Percentiles rank a stretch among this genome's conserved stretches.
Evolutionary conservation across 2,329 filamentous ascomycete species (phyloP).

Genomic region (Diplocarpon rosae): DNA sequence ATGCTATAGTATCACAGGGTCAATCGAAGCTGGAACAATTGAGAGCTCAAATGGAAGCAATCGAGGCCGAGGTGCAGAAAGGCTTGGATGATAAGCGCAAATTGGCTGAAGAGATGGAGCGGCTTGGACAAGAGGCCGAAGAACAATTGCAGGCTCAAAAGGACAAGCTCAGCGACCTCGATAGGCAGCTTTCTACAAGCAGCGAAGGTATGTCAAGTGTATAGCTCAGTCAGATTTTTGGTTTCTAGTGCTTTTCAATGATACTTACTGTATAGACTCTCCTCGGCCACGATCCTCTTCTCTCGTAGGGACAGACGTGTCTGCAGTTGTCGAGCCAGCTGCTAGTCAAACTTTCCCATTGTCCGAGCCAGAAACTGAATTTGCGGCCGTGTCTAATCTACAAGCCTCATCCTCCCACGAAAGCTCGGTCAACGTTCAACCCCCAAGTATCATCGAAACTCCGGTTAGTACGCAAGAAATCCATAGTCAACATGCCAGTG

Average conservation of each 20-base stretch:
- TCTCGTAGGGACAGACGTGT: background rate
- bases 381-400: too few species aligned
- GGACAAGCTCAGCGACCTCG: conserved; percentile 25
- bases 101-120: conserved; percentile 27
- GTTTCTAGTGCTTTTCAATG: background rate
- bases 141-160: conserved; percentile 26
- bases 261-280: background rate
- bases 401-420: too few species aligned
- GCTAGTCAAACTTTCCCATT: background rate
- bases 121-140: conserved; percentile 27
- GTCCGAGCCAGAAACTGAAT: background rate
- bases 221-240: background rate
- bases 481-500: too few species aligned
- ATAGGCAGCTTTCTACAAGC: conserved; percentile 17
- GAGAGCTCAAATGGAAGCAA: conserved; percentile 24
- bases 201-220: conserved; percentile 16
- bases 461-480: too few species aligned
- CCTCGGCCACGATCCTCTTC: background rate
- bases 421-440: too few species aligned
- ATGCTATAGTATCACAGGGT: conserved; percentile 26
- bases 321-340: background rate
- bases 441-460: too few species aligned
- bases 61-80: conserved; percentile 24
- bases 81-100: conserved; percentile 26
- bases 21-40: conserved; percentile 23